Percentiles rank a stretch among this genome's conserved stretches.
Evolutionary conservation across 345 rosid species (phyloP).

Genomic region (Acer yangbiense): DNA sequence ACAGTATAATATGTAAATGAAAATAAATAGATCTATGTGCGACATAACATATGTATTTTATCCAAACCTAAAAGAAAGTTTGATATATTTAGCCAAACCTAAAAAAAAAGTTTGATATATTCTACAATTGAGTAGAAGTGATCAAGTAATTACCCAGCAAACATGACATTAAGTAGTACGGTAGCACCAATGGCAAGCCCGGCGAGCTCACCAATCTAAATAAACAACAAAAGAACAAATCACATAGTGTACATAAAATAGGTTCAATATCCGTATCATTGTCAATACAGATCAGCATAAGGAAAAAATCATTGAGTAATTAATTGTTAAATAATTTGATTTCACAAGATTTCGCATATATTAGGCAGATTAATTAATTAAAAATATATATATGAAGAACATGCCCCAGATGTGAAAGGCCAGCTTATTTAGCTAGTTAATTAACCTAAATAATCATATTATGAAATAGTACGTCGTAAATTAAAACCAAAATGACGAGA

Average conservation of each 20-base stretch:
- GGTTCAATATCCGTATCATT: background rate
- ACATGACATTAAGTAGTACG: conserved; percentile 76
- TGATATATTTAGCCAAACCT: too few species aligned
- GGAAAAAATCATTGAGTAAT: background rate
- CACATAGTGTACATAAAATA: background rate
- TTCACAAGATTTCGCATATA: background rate
- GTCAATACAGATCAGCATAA: conserved; percentile 3
- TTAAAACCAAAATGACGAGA: background rate
- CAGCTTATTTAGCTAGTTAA: background rate
- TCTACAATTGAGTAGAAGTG: background rate
- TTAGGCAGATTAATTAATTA: background rate
- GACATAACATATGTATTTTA: too few species aligned
- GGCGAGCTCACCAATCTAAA: conserved; percentile 92
- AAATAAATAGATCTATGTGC: too few species aligned
- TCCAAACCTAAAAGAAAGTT: too few species aligned
- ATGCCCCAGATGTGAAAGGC: background rate
- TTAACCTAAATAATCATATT: background rate
- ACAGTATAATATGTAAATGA: too few species aligned
- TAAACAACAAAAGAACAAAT: conserved; percentile 2
- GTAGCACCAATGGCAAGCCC: conserved; percentile 92
- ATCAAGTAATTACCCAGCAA: conserved; percentile 61
- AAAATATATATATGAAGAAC: too few species aligned
- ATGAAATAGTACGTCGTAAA: background rate
- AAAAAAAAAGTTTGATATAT: too few species aligned
- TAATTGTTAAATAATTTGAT: background rate